Evolutionary conservation across 257 asterid species (phyloP), one percentile per base, ranked within the genome.

Genomic region (Handroanthus guayacan): DNA sequence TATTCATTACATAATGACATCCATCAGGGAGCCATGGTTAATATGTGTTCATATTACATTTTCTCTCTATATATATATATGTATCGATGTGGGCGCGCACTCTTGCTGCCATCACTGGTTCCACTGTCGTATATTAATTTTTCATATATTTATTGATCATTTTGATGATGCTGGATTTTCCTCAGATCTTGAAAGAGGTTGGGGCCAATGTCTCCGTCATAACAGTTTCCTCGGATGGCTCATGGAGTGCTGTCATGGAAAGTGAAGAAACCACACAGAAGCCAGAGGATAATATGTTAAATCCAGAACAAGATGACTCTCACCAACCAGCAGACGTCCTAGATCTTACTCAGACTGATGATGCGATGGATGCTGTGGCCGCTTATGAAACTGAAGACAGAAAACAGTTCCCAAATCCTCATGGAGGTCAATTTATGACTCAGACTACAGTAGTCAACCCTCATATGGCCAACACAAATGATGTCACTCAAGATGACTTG

Each of bases 181-280:
- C 76, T 52, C 90, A 94, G 99, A 79, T 94, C 54, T 75, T 94
- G 88, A 88, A 86, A 78, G 97, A 89, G 83, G 89, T 85, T 2
- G 90, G 88, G 48, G 79, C 96, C 76, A 84, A 83, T 50, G 90
- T 84, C 73, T 76, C 85, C 3, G 83, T 82, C 39, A 78, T 94
- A 72, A 75, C 84, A 37, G 63, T 94, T 80, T 86, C 97, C 47
- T 75, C 93, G 10, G 97, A 94, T 84, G 93, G 97, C 43, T 92
- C 99, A 37, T 94, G 97, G 97, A 86, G 79, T 62, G 86, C 91
- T 41, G 85, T 71, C 62, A 68, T 38, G 20, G 97, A 78, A 78
- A 85, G 75, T 63, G 86, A 89, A 25, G 92, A 88, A 62, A 64
- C 75, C 17, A 5, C 61, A 31, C 85, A 82, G 75, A 87, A 82